Evolutionary conservation across 768 basidiomycete species (phyloP).

Genomic region (Lentinula raphanica): DNA sequence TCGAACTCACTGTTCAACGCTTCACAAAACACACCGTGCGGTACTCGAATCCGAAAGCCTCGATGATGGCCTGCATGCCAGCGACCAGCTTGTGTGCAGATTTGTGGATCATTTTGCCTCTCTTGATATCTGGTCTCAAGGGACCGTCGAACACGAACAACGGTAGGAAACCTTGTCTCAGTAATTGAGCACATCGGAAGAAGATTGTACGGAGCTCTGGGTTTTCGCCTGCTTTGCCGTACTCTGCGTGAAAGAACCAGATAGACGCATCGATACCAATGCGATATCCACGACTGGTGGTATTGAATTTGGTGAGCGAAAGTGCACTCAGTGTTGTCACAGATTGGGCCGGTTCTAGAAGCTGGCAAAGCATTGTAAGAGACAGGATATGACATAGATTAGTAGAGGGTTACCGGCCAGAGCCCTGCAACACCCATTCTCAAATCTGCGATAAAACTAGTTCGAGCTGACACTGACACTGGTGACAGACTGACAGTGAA

Average conservation of each 20-base stretch:
- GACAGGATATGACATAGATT: not conserved
- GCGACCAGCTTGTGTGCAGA: conserved; percentile 60
- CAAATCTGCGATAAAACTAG: not conserved
- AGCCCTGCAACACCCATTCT: conserved; percentile 45
- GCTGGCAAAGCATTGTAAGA: not conserved
- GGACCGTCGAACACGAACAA: conserved; percentile 93
- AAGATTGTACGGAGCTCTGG: conserved; percentile 65
- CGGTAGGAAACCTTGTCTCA: conserved; percentile 75
- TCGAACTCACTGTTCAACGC: conserved; percentile 13
- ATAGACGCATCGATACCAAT: conserved; percentile 79
- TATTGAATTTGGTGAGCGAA: conserved; percentile 72
- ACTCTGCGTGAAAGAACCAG: conserved; percentile 52
- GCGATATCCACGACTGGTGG: conserved; percentile 72
- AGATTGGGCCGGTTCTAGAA: conserved; percentile 17
- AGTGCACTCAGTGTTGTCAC: conserved; percentile 29
- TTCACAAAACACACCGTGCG: conserved; percentile 40
- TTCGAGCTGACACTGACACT: no score
- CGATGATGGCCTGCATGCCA: conserved; percentile 74
- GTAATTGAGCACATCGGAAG: conserved; percentile 78
- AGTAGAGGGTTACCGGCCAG: conserved; percentile 37
- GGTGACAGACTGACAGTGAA: no score
- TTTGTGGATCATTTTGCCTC: conserved; percentile 65
- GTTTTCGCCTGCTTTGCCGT: conserved; percentile 55
- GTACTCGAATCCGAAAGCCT: conserved; percentile 80
- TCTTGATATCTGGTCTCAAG: conserved; percentile 74